Evolutionary conservation across 805 yeast species (phyloP).

Genomic region (Starmerella khaoyaiensis): DNA sequence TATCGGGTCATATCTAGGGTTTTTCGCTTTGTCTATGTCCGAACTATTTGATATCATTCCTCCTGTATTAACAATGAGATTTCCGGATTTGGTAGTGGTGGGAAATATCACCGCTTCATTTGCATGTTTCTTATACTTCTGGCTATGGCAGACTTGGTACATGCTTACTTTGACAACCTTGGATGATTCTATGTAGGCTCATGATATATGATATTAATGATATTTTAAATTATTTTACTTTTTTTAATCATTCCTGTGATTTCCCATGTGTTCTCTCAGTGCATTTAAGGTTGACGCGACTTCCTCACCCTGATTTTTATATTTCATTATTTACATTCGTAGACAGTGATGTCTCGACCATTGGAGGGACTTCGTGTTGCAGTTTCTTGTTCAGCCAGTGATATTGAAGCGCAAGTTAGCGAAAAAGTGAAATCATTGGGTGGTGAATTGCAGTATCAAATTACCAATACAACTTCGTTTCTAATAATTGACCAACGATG

Average conservation of each 20-base stretch:
- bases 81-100: slow-evolving; percentile 80
- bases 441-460: slow-evolving; percentile 14
- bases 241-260: no score
- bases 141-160: slow-evolving; percentile 51
- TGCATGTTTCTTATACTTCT: slow-evolving; percentile 58
- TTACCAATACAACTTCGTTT: slow-evolving; percentile 22
- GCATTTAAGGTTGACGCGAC: no score
- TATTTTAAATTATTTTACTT: no score
- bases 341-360: slow-evolving; percentile 12
- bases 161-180: slow-evolving; percentile 11
- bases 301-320: not conserved
- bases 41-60: slow-evolving; percentile 46
- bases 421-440: slow-evolving; percentile 18
- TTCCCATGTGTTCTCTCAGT: no score
- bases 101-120: slow-evolving; percentile 63
- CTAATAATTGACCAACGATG: slow-evolving; percentile 41
- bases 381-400: slow-evolving; percentile 17
- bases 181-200: no score
- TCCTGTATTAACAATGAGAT: slow-evolving; percentile 24
- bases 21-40: slow-evolving; percentile 39
- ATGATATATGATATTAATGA: no score
- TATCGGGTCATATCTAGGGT: slow-evolving; percentile 39
- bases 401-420: slow-evolving; percentile 10
- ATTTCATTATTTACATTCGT: not conserved
- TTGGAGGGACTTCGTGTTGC: slow-evolving; percentile 11